Base-by-base conservation (phyloP, 169 alveolate genomes). In the Blepharisma undulans region DNA sequence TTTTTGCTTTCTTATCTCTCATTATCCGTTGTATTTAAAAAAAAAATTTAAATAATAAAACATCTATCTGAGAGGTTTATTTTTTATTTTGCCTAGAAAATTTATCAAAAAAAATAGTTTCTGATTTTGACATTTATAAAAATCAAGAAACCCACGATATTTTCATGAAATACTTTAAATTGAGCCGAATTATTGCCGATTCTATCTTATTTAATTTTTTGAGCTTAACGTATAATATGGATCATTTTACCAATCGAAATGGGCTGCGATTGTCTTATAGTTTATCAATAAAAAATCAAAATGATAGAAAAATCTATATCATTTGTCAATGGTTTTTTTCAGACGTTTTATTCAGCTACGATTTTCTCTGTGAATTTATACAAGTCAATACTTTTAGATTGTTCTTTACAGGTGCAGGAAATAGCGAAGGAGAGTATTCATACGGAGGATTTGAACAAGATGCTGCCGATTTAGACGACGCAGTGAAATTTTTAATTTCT, bases 351-450 rank as follows among this genome's bases (percentile, higher is more conserved):
- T 48, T 48, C 14, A 48, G 14, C 14, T 48, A 48, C 14, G 66
- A 48, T 1, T 1, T 5, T 48, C 66, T 48, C 14, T 10, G 7
- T 18, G 66, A 36, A 10, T 3, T 22, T 72, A 34, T 82, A 59
- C 21, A 21, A 22, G 29, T n/a, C 7, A 82, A 82, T 82, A 36
- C 36, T 0, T 59, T 82, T 4, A 34, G 18, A 3, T 36, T 82
- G 32, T 72, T 3, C 76, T 18, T 36, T 3, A 16, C 6, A 36
- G 89, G 89, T 16, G 10, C n/a, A 34, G 89, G 89, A 82, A 48
- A 22, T 21, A 82, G 89, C 60, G 89, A 82, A 82, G 89, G 89
- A 82, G 76, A 33, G 30, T 82, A 32, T n/a, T 48, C 78, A 22
- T 25, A 25, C 36, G 74, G 29, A 18, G 76, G 76, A 22, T 36